Evolutionary conservation across 83 land plant genomes (phyloP), one percentile per base, ranked within the genome.

Genomic region (Thuja plicata): DNA sequence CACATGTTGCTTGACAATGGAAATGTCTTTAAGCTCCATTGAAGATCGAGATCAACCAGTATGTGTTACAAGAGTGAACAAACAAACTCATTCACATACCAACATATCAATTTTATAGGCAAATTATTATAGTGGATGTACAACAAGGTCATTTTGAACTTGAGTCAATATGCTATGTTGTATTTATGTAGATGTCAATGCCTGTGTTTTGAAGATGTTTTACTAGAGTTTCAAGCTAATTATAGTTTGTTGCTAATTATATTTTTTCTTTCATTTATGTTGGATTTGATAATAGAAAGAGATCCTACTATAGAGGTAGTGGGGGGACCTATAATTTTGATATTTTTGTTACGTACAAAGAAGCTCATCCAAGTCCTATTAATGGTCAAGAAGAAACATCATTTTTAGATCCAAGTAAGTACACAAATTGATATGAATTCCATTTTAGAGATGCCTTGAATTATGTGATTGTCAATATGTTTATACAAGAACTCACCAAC

Each of bases 391-490:
- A 84, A n/a, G 5, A 88, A 32, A 87, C 57, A 54, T 55, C 88
- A 7, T 94, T 94, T 74, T 38, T 66, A 12, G 62, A 94, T 52
- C 92, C 95, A 0, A 8, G 30, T 35, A 86, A 62, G 73, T 88
- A 79, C 32, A 89, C 92, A 11, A 88, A 46, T 76, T 94, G 95
- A 94, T 94, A 94, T 82, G 95, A 94, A 13, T 60, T 94, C 37
- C 93, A 94, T 86, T 81, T 94, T 19, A 92, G 94, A 4, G 95
- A 94, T 40, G 90, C 91, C 13, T 91, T 91, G 91, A 73, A 93
- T 66, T 71, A 71, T 38, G 78, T 70, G 0, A 34, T 93, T 7
- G 34, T 89, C 21, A 89, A 89, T 35, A 52, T 93, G 87, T 90
- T 93, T 85, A 35, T 91, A 38, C 34, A 88, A 16, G 93, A 91